Evolutionary conservation across 352 stramenopile species (phyloP), one percentile per base, ranked within the genome.

Genomic region (Peronospora belbahrii): DNA sequence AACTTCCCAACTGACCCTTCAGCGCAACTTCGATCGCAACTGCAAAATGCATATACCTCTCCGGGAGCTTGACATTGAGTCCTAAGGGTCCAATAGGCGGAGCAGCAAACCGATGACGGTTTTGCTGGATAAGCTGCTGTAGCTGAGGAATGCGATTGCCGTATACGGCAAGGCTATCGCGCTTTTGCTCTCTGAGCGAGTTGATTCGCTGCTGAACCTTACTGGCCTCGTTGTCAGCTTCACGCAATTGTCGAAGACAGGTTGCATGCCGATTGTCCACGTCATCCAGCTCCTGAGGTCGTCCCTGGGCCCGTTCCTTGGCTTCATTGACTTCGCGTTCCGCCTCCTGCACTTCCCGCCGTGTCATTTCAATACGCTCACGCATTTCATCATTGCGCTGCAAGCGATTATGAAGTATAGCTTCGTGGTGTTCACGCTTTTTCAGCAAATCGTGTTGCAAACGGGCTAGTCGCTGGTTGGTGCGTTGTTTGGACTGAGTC

Each of bases 11-110:
- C 13, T 70, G 77, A 27, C 79, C 75, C 42, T 88, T 89, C 24
- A 88, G 28, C 9, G 79, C 74, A 10, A 85, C 59, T 50, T 92
- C 80, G 18, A 88, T 85, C 1, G 77, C 75, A 15, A 85, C 52
- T 7, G 77, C 71, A 30, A 84, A 67, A 31, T 90, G 59, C 64
- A 83, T 84, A 34, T 58, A 83, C 24, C 65, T 47, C 46, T 88
- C 70, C 0, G 74, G 74, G 2, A 93, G 63, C 38, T 86, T 86
- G 7, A 89, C 69, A 42, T 75, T 64, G 43, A 93, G 64, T 3
- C 81, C 81, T 0, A 93, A 40, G 0, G 81, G 81, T 7, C 81
- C 81, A 40, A 93, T 89, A 1, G 81, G 81, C 9, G 74, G 76
- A 0, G 44, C 54, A 0, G 70, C 48, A 47, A 93, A 93, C 18